Percentiles rank a stretch among this genome's conserved stretches.
phyloP scores from a whole-genome alignment of 768 basidiomycete genomes.

The Multifurca ochricompacta region DNA sequence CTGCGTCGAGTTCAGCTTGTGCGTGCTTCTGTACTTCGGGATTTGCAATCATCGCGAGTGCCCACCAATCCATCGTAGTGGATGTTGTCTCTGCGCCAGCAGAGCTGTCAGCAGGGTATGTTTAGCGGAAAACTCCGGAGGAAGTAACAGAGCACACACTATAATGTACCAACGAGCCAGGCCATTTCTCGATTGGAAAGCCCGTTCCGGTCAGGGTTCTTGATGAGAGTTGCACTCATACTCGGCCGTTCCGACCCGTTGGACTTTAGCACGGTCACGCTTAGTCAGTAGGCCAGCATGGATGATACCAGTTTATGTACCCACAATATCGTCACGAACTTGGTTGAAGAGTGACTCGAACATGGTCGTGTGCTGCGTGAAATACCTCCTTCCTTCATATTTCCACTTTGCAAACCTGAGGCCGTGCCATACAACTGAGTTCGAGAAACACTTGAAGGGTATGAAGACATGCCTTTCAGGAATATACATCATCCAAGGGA shows the following conservation, averaged over 20 bases:
- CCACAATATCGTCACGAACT: constrained; percentile 15
- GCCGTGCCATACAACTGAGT: background rate
- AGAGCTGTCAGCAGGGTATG: background rate
- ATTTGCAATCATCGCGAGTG: constrained; percentile 16
- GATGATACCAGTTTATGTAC: background rate
- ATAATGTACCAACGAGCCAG: constrained; percentile 12
- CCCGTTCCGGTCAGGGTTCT: background rate
- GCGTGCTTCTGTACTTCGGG: constrained; percentile 7
- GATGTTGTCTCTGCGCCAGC: no score
- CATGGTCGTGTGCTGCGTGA: background rate
- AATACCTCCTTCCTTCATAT: constrained; percentile 15
- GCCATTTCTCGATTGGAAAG: constrained; percentile 15
- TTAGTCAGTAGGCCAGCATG: background rate
- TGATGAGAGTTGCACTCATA: constrained; percentile 6
- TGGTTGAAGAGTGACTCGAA: constrained; percentile 16
- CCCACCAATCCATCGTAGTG: no score
- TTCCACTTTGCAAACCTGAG: constrained; percentile 23
- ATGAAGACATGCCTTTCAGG: background rate
- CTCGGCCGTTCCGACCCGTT: constrained; percentile 1
- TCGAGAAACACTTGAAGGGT: background rate
- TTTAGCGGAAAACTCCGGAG: background rate
- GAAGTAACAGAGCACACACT: constrained; percentile 7
- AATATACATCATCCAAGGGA: constrained; percentile 18
- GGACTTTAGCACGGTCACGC: background rate
- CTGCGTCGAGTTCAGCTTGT: no score